Percentiles rank a stretch among this genome's conserved stretches.
Conservation (phyloP, 768 basidiomycete genomes). For the Russula sp. region DNA sequence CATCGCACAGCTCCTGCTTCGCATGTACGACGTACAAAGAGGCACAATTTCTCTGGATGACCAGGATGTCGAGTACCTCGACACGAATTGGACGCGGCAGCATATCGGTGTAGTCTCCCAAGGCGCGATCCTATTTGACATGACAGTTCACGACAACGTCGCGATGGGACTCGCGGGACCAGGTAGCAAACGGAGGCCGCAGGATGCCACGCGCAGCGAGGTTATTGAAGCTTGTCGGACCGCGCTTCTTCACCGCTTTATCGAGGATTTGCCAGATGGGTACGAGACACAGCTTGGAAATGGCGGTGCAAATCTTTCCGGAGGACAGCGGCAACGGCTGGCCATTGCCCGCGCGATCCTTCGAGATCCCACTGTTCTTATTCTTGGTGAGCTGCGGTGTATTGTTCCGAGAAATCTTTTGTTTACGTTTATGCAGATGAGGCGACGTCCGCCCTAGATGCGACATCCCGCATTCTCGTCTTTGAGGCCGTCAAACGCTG, state of each 20-base stretch:
- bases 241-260: conserved; percentile 85
- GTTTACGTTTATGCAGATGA: conserved; percentile 51
- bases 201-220: conserved; percentile 59
- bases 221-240: conserved; percentile 80
- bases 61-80: conserved; percentile 71
- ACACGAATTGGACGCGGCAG: conserved; percentile 60
- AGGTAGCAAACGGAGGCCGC: conserved; percentile 40
- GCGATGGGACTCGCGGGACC: conserved; percentile 66
- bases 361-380: conserved; percentile 81
- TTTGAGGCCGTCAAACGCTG: conserved; percentile 69
- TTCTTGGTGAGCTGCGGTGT: conserved; percentile 67
- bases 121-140: conserved; percentile 75
- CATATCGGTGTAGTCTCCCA: conserved; percentile 80
- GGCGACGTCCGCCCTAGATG: conserved; percentile 81
- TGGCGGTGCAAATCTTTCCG: conserved; percentile 75
- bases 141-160: conserved; percentile 81
- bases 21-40: conserved; percentile 65
- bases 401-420: neutral
- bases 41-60: conserved; percentile 80
- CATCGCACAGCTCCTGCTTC: conserved; percentile 59
- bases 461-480: conserved; percentile 81
- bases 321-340: conserved; percentile 89
- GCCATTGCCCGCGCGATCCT: conserved; percentile 85
- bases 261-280: conserved; percentile 76
- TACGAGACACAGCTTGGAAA: conserved; percentile 82